Evolutionary conservation across 225 moss, liverwort and hornwort species (phyloP).

Genomic region (Takakia lepidozioides): DNA sequence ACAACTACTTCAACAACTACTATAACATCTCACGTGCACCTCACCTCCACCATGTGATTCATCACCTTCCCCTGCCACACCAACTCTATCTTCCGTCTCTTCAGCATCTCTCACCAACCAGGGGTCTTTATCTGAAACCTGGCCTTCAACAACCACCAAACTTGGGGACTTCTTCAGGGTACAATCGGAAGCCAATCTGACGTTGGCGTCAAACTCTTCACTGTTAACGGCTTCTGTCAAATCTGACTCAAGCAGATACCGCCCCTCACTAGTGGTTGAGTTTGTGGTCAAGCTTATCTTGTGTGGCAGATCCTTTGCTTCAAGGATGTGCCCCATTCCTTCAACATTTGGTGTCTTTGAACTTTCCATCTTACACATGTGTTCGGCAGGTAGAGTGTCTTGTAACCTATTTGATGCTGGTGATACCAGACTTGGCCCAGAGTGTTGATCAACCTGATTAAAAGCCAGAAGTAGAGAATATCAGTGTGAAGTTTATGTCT

Average conservation of each 20-base stretch:
- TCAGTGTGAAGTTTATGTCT: too few relatives aligned
- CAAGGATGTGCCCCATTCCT: conserved; percentile 8
- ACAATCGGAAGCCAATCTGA: too few relatives aligned
- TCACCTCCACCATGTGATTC: too few relatives aligned
- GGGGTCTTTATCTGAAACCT: conserved; percentile 11
- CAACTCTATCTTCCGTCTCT: conserved; percentile 15
- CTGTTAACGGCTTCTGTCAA: conserved; percentile 14
- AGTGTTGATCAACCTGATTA: conserved; percentile 11
- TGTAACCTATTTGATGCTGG: conserved; percentile 8
- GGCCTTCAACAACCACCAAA: too few relatives aligned
- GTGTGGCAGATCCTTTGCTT: conserved; percentile 9
- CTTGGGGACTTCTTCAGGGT: conserved; percentile 12
- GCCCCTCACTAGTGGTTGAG: too few relatives aligned
- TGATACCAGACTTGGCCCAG: conserved; percentile 13
- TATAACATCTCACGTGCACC: not conserved
- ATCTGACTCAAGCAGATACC: too few relatives aligned
- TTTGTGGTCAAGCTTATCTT: conserved; percentile 7
- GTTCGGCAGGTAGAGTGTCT: conserved; percentile 9
- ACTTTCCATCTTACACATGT: conserved; percentile 5
- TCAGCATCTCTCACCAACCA: conserved; percentile 14
- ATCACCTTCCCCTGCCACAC: conserved; percentile 24
- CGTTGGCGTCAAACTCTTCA: conserved; percentile 14
- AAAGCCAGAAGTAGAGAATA: too few relatives aligned
- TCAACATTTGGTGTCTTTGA: conserved; percentile 12
- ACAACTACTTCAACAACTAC: too few relatives aligned